Base-by-base conservation (phyloP, 2,329 filamentous ascomycete species). In the Sordariomycetes sp. region DNA sequence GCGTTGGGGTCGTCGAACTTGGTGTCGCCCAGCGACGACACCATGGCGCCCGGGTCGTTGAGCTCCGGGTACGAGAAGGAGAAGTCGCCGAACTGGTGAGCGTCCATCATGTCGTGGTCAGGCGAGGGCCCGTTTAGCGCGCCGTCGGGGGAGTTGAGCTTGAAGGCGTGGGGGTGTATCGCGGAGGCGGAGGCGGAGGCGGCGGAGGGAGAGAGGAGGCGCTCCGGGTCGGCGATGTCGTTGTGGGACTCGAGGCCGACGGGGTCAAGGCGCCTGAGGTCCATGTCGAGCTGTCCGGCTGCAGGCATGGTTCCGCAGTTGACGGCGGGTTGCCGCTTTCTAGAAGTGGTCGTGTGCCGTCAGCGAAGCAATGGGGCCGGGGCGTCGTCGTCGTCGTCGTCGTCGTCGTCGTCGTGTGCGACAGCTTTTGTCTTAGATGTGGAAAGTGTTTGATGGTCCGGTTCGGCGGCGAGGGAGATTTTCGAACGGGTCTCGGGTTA, bases 1-100 rank as follows among this genome's bases (percentile, higher is more conserved):
- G 64, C 62, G 59, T 65, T 64, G 20, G n/a, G 45, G 48, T 70
- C 68, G 45, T 69, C 68, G 58, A 62, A 69, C 55, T 58, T 59
- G 17, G 68, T 64, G n/a, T 71, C 69, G 20, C 66, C 59, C 34
- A 68, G n/a, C n/a, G n/a, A 64, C 60, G 60, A 65, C 59, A 66
- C 67, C 63, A 77, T 74, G 24, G 74, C n/a, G n/a, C n/a, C 66
- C 60, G 72, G 71, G 57, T 74, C 74, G 25, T 70, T 60, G 10
- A 77, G 64, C 52, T 68, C 68, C 61, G 73, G 69, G 62, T 77
- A 81, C 2, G 76, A 64, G 62, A 80, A 82, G 24, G 74, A 68
- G 63, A 81, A 82, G 60, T 79, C 75, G 60, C 71, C 70, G 63
- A 82, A 82, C 54, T 77, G 74, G 17, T 74, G 67, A 36, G 70